Conservation (phyloP, 148 eudicot species). For the Nepenthes mirabilis region DNA sequence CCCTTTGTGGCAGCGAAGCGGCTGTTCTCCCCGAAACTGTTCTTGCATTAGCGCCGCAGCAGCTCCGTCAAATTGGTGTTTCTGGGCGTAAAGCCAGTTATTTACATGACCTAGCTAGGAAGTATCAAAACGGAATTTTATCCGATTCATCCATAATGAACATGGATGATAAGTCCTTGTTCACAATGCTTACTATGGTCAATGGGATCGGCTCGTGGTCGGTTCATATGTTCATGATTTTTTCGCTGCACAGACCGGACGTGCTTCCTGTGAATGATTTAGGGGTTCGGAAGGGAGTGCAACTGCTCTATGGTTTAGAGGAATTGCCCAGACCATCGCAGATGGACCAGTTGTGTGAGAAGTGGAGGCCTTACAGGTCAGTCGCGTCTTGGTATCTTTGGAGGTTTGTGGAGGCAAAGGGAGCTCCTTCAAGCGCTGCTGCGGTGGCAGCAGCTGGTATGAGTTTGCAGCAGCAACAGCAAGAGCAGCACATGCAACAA, state of each 20-base stretch:
- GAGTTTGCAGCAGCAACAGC: conserved; percentile 19
- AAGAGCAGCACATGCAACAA: conserved; percentile 2
- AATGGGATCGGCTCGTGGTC: conserved; percentile 61
- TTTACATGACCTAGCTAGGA: conserved; percentile 37
- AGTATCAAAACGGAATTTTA: conserved; percentile 35
- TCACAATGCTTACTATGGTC: conserved; percentile 54
- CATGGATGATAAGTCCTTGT: conserved; percentile 53
- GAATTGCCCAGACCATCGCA: conserved; percentile 44
- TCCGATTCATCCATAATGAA: conserved; percentile 24
- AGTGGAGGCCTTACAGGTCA: conserved; percentile 46
- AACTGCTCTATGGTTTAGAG: conserved; percentile 28
- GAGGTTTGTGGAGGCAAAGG: conserved; percentile 40
- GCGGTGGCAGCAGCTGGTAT: conserved; percentile 6
- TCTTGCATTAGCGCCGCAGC: conserved; percentile 22
- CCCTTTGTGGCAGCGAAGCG: conserved; percentile 34
- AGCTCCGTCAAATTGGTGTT: conserved; percentile 48
- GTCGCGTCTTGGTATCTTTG: conserved; percentile 54
- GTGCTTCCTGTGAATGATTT: conserved; percentile 47
- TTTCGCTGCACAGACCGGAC: conserved; percentile 44
- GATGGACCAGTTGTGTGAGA: conserved; percentile 55
- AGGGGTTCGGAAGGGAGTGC: conserved; percentile 45
- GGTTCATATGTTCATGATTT: conserved; percentile 58
- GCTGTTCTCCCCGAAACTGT: conserved; percentile 26
- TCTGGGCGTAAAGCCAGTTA: conserved; percentile 41
- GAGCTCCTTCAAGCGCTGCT: conserved; percentile 12